These are phyloP conservation scores for Phyllachora maydis DNA, from an alignment of 2,329 filamentous ascomycete species.

Conservation along the genomic window DNA sequence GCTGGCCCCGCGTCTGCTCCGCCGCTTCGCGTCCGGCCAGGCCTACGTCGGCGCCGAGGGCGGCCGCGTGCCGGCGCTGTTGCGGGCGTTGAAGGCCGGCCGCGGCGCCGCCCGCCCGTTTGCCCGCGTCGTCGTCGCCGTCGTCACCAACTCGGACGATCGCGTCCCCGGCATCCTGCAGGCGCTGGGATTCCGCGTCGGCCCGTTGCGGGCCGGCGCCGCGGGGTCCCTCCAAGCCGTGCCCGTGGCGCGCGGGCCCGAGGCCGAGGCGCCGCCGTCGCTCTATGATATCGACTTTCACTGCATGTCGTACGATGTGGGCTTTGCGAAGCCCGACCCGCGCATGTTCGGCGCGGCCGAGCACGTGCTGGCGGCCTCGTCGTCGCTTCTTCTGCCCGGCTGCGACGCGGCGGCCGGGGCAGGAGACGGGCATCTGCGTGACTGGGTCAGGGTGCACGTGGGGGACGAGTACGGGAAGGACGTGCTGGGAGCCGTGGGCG, in stretches of 20 bases:
- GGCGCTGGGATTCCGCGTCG: slow-evolving; percentile 28
- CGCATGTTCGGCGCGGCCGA: slow-evolving; percentile 34
- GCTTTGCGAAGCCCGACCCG: slow-evolving; percentile 33
- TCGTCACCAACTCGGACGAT: slow-evolving; percentile 43
- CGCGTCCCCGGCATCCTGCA: slow-evolving; percentile 31
- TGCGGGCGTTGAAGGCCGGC: slow-evolving; percentile 20
- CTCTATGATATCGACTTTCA: slow-evolving; percentile 27
- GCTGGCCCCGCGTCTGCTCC: slow-evolving; percentile 25
- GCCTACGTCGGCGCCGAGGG: slow-evolving; percentile 30
- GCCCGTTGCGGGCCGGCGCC: slow-evolving; percentile 9
- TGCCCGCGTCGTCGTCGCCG: slow-evolving; percentile 23
- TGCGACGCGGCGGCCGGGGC: slow-evolving; percentile 11
- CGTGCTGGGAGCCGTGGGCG: neutral
- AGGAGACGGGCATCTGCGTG: neutral
- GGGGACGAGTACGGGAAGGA: neutral
- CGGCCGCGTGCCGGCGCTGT: slow-evolving; percentile 21
- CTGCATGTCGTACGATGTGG: slow-evolving; percentile 42
- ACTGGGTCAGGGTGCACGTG: neutral
- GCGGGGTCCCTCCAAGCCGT: too few species aligned
- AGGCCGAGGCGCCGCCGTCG: too few species aligned
- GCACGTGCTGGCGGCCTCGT: too few species aligned
- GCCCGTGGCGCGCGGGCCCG: too few species aligned
- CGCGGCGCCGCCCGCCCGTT: slow-evolving; percentile 7
- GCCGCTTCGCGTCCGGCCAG: slow-evolving; percentile 27
- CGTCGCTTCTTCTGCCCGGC: too few species aligned